Evolutionary conservation across 495 filamentous ascomycete species (phyloP).

Genomic region (Penicillium lividum): DNA sequence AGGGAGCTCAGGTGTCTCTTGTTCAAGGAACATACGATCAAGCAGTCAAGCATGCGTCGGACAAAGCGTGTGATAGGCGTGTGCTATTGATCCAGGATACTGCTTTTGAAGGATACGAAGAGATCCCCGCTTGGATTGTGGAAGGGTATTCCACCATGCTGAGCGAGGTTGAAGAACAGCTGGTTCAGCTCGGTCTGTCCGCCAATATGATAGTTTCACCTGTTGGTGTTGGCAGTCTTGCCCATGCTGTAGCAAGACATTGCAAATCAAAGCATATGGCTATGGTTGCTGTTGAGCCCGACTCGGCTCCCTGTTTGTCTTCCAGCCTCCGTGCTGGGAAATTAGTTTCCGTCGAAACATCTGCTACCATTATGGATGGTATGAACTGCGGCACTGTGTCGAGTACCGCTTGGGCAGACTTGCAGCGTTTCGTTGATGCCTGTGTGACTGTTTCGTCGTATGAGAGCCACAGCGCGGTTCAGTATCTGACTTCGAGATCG

Average conservation of each 20-base stretch:
- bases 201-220: constrained; percentile 53
- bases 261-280: constrained; percentile 49
- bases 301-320: constrained; percentile 61
- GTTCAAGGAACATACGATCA: constrained; percentile 61
- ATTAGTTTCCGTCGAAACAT: constrained; percentile 46
- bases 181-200: constrained; percentile 31
- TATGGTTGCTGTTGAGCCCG: constrained; percentile 63
- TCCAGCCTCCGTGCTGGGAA: constrained; percentile 48
- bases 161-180: constrained; percentile 58
- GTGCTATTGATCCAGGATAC: constrained; percentile 66
- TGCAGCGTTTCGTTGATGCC: constrained; percentile 58
- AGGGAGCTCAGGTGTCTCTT: constrained; percentile 57
- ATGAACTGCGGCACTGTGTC: constrained; percentile 71
- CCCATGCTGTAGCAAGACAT: constrained; percentile 58
- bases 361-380: constrained; percentile 64
- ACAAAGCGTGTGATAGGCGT: constrained; percentile 29
- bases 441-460: constrained; percentile 56
- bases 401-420: constrained; percentile 57
- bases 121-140: constrained; percentile 69
- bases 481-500: constrained; percentile 45
- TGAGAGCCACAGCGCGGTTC: constrained; percentile 55
- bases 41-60: constrained; percentile 48
- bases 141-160: constrained; percentile 74
- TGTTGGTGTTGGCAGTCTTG: constrained; percentile 67
- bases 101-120: constrained; percentile 60